Conservation (phyloP, 495 filamentous ascomycete species). For the Penicillium silybi region DNA sequence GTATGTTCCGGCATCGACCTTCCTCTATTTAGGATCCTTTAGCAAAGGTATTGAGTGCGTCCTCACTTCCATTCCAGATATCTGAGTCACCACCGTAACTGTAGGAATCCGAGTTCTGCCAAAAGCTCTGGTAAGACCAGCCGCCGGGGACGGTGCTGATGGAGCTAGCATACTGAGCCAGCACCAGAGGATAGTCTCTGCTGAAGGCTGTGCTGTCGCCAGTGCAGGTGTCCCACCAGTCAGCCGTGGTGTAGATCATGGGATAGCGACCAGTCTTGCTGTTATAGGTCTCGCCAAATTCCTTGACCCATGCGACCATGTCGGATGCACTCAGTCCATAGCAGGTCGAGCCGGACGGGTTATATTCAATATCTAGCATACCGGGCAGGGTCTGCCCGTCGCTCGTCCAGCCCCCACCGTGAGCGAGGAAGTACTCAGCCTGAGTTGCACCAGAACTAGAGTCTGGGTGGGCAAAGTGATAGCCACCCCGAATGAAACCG, state of each 20-base stretch:
- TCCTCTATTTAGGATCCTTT: neutral
- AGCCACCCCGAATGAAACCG: constrained; percentile 57
- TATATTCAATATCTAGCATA: constrained; percentile 63
- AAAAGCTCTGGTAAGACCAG: constrained; percentile 58
- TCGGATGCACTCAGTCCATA: constrained; percentile 47
- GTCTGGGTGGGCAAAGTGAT: constrained; percentile 60
- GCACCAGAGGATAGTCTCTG: constrained; percentile 50
- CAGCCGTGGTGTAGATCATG: constrained; percentile 56
- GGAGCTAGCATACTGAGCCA: constrained; percentile 50
- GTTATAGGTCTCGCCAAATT: constrained; percentile 57
- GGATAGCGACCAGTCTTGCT: constrained; percentile 50
- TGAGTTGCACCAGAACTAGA: constrained; percentile 48
- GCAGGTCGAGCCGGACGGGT: constrained; percentile 42
- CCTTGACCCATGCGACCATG: constrained; percentile 60
- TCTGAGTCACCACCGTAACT: constrained; percentile 25
- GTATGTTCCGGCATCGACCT: no score
- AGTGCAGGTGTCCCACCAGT: constrained; percentile 62
- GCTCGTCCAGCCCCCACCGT: constrained; percentile 59
- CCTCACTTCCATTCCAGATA: constrained; percentile 25
- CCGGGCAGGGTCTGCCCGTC: constrained; percentile 63
- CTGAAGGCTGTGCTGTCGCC: constrained; percentile 52
- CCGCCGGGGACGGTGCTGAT: constrained; percentile 53
- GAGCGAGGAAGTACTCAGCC: constrained; percentile 54
- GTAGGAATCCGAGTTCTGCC: constrained; percentile 46
- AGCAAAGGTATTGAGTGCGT: constrained; percentile 15